Evolutionary conservation across 129 eudicot genomes (phyloP).

Genomic region (Tagetes patula): DNA sequence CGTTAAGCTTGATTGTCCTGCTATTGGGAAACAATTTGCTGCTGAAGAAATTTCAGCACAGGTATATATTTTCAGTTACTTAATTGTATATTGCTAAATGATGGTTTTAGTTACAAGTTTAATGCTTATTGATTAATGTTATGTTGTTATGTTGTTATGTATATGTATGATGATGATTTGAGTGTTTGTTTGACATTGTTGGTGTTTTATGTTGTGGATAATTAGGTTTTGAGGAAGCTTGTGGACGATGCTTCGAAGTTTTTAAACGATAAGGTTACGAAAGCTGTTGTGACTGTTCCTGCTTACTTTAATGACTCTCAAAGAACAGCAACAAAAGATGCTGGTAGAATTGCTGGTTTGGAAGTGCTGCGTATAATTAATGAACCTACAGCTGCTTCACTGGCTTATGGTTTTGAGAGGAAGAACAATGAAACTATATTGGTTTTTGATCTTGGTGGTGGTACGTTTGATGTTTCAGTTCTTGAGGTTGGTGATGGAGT

Average conservation of each 20-base stretch:
- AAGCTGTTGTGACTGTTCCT: constrained; percentile 96
- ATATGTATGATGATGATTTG: neutral
- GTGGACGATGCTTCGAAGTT: constrained; percentile 97
- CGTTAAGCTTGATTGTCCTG: constrained; percentile 96
- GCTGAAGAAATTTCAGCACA: constrained; percentile 97
- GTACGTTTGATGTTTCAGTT: constrained; percentile 99
- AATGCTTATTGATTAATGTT: neutral
- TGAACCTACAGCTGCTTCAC: constrained; percentile 96
- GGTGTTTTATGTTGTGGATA: neutral
- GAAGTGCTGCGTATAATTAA: constrained; percentile 91
- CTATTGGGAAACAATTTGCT: constrained; percentile 87
- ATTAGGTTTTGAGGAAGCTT: constrained; percentile 89
- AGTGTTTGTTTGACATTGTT: neutral
- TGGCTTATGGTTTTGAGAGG: constrained; percentile 96
- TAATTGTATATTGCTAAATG: no score
- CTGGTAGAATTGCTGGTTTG: constrained; percentile 96
- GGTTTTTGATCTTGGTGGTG: constrained; percentile 98
- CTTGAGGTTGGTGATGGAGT: constrained; percentile 99
- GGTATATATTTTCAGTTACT: constrained; percentile 34
- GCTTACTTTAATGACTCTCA: constrained; percentile 96
- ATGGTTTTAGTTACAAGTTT: no score
- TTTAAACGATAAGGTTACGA: constrained; percentile 78
- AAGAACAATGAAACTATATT: constrained; percentile 89
- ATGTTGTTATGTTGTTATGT: neutral
- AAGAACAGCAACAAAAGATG: constrained; percentile 97